Base-by-base conservation (phyloP, 2,329 filamentous ascomycete species). In the Xylariaceae sp. region DNA sequence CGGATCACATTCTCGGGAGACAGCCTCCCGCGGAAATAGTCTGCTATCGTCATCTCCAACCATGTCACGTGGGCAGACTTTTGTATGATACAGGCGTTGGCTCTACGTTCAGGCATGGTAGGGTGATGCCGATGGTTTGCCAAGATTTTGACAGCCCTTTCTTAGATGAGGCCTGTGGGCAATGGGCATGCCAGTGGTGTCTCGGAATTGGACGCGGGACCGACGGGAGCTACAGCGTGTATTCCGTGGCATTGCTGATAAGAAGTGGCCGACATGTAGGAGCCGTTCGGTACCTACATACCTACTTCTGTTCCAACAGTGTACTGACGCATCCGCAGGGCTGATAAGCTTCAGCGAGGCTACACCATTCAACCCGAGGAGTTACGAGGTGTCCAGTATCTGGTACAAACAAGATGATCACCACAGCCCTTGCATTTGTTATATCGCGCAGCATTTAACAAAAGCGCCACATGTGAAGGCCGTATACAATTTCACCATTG, bases 131-230 rank as follows among this genome's bases (percentile, higher is more conserved):
- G 83, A 23, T 87, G 84, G 76, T 86, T 87, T 67, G 81, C 83
- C 53, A 88, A 87, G 71, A 77, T 79, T 56, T 57, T 76, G 78
- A 71, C 80, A 87, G 12, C 84, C 84, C 3, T 81, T 88, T 57
- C 74, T 87, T 7, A 84, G 84, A 18, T 87, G 84, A 84, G 85
- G 83, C 1, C 74, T 87, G 32, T 86, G 83, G 83, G 83, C 80
- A 2, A 84, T 87, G 77, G 82, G 83, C 2, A 86, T 87, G 82
- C 84, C 84, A 6, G 76, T 87, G 71, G 82, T 87, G 20, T 84
- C 77, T 64, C 74, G 84, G 50, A 80, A 82, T 51, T 87, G 85
- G 84, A 76, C 79, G 63, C 75, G 74, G 56, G 84, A 88, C 67
- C 75, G 77, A 65, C 70, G 68, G 16, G 83, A 87, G 70, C 75